Conservation (phyloP, 225 moss, liverwort and hornwort species). For the Climacium dendroides region DNA sequence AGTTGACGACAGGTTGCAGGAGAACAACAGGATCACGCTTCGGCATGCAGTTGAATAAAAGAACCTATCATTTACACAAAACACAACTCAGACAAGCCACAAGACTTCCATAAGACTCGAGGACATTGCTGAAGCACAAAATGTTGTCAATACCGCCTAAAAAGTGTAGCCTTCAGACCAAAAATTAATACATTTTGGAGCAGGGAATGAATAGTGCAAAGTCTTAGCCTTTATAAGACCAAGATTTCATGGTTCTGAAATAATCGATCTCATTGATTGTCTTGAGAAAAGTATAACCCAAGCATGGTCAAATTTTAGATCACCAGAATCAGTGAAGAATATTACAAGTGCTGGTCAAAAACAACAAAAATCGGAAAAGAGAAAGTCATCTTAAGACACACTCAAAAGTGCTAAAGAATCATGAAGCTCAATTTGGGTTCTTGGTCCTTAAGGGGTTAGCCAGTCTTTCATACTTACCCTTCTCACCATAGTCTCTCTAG, state of each 20-base stretch:
- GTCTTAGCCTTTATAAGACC: background rate
- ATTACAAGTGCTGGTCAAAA: background rate
- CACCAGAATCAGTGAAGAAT: background rate
- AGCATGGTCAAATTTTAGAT: background rate
- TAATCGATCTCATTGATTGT: background rate
- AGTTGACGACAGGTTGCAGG: conserved; percentile 75
- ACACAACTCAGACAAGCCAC: background rate
- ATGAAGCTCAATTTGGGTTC: background rate
- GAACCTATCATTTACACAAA: conserved; percentile 40
- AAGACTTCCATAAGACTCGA: background rate
- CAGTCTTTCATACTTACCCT: conserved; percentile 24
- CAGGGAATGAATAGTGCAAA: background rate
- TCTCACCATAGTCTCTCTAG: conserved; percentile 33
- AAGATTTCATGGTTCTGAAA: background rate
- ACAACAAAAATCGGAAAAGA: background rate
- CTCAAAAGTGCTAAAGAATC: background rate
- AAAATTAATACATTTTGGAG: background rate
- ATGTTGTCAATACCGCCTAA: background rate
- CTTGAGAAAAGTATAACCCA: background rate
- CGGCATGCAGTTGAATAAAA: conserved; percentile 98
- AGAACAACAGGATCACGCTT: conserved; percentile 80
- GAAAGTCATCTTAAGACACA: background rate
- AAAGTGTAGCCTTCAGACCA: background rate
- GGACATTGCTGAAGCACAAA: background rate
- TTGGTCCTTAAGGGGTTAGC: background rate